Percentiles rank a stretch among this genome's conserved stretches.
Evolutionary conservation across 116 monocot species (phyloP).

Genomic region (Thalassia testudinum): DNA sequence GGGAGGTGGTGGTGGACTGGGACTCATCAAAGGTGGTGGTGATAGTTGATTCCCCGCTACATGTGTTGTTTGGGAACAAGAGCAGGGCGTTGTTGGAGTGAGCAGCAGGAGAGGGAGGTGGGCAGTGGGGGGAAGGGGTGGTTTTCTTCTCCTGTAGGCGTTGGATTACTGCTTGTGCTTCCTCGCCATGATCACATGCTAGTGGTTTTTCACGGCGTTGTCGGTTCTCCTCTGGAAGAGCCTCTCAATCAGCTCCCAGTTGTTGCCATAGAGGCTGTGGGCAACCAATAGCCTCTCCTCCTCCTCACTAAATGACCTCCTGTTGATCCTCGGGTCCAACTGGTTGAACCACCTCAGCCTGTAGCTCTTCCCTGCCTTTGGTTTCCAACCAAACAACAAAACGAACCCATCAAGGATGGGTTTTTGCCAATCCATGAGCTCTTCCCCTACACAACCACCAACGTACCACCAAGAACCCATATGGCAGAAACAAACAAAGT

Average conservation of each 20-base stretch:
- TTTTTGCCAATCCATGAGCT: too few relatives aligned
- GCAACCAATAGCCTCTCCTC: conserved; percentile 53
- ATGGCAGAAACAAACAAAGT: not conserved
- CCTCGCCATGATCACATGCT: conserved; percentile 72
- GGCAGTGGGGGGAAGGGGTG: not conserved
- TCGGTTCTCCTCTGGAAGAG: conserved; percentile 61
- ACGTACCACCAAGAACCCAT: too few relatives aligned
- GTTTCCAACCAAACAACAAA: too few relatives aligned
- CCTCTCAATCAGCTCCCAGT: conserved; percentile 56
- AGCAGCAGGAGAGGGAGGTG: not conserved
- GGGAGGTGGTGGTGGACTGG: conserved; percentile 18
- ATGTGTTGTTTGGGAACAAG: conserved; percentile 13
- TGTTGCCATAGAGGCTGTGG: conserved; percentile 52
- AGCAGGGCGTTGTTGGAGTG: not conserved
- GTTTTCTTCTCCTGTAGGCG: conserved; percentile 31
- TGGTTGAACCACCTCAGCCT: conserved; percentile 80
- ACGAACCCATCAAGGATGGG: not conserved
- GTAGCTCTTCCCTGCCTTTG: conserved; percentile 53
- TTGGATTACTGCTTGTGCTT: conserved; percentile 31
- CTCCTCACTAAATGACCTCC: conserved; percentile 48
- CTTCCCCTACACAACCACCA: too few relatives aligned
- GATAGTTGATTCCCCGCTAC: conserved; percentile 34
- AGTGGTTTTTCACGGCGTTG: conserved; percentile 76
- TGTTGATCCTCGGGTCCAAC: conserved; percentile 69
- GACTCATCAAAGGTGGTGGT: conserved; percentile 27